A percentile compares a stretch with the other conserved stretches of the same genome.
phyloP scores from a whole-genome alignment of 495 filamentous ascomycete species.

The Viridothelium virens region DNA sequence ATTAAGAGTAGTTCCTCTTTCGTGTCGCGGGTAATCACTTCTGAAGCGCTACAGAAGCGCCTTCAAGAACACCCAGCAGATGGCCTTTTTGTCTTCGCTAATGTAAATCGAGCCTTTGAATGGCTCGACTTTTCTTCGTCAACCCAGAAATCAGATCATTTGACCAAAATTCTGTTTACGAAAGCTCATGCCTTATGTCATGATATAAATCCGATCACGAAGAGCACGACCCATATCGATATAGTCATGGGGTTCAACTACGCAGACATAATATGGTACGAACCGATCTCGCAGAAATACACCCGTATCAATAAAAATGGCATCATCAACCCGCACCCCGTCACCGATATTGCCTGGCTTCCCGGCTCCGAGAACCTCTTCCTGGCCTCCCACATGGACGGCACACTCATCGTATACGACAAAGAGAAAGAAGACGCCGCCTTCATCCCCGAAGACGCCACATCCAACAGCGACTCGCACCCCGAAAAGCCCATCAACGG shows the following conservation, averaged over 20 bases:
- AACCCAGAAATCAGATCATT: constrained; percentile 62
- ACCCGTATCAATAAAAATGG: constrained; percentile 95
- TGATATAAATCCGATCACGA: constrained; percentile 80
- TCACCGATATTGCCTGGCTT: constrained; percentile 85
- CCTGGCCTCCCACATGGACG: constrained; percentile 86
- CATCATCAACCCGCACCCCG: constrained; percentile 72
- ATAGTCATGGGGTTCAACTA: constrained; percentile 92
- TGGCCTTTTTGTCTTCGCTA: constrained; percentile 83
- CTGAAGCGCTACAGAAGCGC: constrained; percentile 70
- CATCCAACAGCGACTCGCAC: constrained; percentile 43
- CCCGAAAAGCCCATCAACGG: constrained; percentile 39
- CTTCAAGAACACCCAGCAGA: constrained; percentile 68
- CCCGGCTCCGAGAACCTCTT: constrained; percentile 92
- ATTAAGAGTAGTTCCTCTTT: constrained; percentile 97
- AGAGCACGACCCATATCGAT: constrained; percentile 70
- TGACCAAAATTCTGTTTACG: constrained; percentile 93
- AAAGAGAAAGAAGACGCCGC: constrained; percentile 94
- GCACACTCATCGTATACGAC: constrained; percentile 90
- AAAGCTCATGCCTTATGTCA: constrained; percentile 94
- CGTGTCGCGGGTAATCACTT: constrained; percentile 86
- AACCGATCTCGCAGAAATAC: constrained; percentile 94
- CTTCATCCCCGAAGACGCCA: constrained; percentile 51
- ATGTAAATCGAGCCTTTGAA: constrained; percentile 88
- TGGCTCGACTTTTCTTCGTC: constrained; percentile 68
- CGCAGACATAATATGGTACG: constrained; percentile 97